These are phyloP conservation scores for Prunus armeniaca DNA, from an alignment of 306 rosid genomes.

Conservation along the genomic window DNA sequence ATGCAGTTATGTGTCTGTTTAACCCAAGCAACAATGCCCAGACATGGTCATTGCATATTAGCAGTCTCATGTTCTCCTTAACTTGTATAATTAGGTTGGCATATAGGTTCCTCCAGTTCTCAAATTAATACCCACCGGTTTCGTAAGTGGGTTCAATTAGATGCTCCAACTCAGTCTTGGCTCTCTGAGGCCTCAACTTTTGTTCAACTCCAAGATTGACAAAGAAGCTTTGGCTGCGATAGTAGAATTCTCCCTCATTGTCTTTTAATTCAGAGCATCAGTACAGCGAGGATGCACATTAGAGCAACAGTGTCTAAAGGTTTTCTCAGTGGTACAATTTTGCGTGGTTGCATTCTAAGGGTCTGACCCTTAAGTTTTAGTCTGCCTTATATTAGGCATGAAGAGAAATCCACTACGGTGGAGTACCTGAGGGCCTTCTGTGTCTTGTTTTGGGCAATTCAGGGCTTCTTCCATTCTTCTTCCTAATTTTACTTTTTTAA, in stretches of 20 bases:
- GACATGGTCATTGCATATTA: background rate
- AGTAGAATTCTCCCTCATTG: background rate
- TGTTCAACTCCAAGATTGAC: background rate
- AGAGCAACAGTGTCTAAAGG: background rate
- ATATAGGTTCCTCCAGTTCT: background rate
- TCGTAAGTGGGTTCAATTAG: background rate
- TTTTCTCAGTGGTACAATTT: background rate
- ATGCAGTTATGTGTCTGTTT: background rate
- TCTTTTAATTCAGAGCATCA: background rate
- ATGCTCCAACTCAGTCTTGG: background rate
- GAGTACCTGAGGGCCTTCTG: background rate
- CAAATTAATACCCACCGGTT: background rate
- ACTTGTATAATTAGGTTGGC: background rate
- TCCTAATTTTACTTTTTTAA: background rate
- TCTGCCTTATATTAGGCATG: background rate
- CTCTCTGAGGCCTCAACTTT: background rate
- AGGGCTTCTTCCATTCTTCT: background rate
- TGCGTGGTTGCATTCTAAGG: background rate
- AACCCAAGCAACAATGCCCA: background rate
- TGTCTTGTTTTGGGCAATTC: background rate
- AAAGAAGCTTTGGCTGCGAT: background rate
- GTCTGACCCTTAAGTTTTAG: background rate
- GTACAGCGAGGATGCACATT: background rate
- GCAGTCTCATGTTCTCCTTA: background rate
- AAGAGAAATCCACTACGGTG: background rate